Conservation (phyloP, 176 grass and related monocot species). For the Oryza brachyantha region DNA sequence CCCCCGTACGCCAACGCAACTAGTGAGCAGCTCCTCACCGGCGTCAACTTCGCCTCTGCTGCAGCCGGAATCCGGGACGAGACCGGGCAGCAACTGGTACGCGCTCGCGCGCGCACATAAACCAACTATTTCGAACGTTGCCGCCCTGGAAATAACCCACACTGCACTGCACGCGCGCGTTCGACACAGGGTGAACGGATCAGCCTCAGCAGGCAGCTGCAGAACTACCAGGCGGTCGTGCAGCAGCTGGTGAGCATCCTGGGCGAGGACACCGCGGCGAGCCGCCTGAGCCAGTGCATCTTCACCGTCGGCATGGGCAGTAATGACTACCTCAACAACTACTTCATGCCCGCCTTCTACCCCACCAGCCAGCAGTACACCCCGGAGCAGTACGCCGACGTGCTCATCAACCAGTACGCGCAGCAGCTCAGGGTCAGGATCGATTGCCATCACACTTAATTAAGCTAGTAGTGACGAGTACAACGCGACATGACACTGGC, state of each 20-base stretch:
- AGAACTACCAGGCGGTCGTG: slow-evolving; percentile 76
- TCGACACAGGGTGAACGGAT: slow-evolving; percentile 55
- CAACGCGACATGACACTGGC: not conserved
- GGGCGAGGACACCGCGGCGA: slow-evolving; percentile 64
- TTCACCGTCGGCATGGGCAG: slow-evolving; percentile 89
- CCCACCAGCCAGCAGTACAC: slow-evolving; percentile 61
- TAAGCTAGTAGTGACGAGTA: not conserved
- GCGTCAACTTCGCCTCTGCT: slow-evolving; percentile 86
- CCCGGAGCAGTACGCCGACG: slow-evolving; percentile 70
- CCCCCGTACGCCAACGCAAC: slow-evolving; percentile 58
- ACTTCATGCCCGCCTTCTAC: slow-evolving; percentile 91
- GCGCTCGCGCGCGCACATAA: not conserved
- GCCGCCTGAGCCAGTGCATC: slow-evolving; percentile 85
- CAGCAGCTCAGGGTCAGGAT: slow-evolving; percentile 53
- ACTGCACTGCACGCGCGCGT: no score
- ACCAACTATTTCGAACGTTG: not conserved
- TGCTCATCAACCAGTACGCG: slow-evolving; percentile 57
- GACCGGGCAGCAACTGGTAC: slow-evolving; percentile 83
- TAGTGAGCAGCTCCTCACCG: slow-evolving; percentile 55
- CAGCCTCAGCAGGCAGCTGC: slow-evolving; percentile 56
- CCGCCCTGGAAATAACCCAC: not conserved
- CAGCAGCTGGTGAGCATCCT: slow-evolving; percentile 64
- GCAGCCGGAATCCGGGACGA: slow-evolving; percentile 89
- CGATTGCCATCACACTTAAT: not conserved
- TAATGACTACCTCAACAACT: slow-evolving; percentile 99